A percentile compares a stretch with the other conserved stretches of the same genome.
These are phyloP conservation scores for Usnea hakonensis DNA, from an alignment of 495 filamentous ascomycete species.

Conservation along the genomic window DNA sequence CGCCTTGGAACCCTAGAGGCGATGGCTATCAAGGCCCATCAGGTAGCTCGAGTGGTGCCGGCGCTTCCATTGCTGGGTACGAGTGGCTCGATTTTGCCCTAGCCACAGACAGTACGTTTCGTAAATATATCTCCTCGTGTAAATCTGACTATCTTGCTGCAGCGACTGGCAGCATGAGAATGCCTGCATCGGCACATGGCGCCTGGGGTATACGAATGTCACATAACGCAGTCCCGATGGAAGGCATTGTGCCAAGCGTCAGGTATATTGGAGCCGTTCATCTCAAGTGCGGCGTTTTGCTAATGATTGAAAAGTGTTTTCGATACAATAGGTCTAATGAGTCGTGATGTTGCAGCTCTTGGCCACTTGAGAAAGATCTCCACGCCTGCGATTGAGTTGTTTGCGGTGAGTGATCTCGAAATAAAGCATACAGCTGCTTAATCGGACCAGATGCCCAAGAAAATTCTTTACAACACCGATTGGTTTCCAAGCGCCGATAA, in stretches of 20 bases:
- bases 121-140: not conserved
- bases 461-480: not conserved
- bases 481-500: not conserved
- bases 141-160: not conserved
- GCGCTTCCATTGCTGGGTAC: constrained; percentile 40
- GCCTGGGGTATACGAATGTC: constrained; percentile 23
- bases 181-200: constrained; percentile 23
- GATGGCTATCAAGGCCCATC: constrained; percentile 43
- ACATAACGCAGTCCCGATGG: constrained; percentile 3
- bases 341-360: not conserved
- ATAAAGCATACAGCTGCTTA: not conserved
- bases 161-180: constrained; percentile 9
- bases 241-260: constrained; percentile 11
- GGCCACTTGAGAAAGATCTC: not conserved
- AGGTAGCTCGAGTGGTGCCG: constrained; percentile 37
- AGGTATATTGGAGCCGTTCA: constrained; percentile 9
- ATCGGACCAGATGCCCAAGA: not conserved
- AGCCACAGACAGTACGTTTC: constrained; percentile 32
- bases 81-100: constrained; percentile 46
- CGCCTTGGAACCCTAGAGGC: constrained; percentile 45
- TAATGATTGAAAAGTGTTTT: constrained; percentile 12
- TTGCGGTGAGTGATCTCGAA: not conserved
- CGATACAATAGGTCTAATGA: constrained; percentile 1
- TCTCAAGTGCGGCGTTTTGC: not conserved
- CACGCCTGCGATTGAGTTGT: no score